Percentiles rank a stretch among this genome's conserved stretches.
These are phyloP conservation scores for Coccomyxa sp. DNA, from an alignment of 139 green algal genomes.

Conservation along the genomic window DNA sequence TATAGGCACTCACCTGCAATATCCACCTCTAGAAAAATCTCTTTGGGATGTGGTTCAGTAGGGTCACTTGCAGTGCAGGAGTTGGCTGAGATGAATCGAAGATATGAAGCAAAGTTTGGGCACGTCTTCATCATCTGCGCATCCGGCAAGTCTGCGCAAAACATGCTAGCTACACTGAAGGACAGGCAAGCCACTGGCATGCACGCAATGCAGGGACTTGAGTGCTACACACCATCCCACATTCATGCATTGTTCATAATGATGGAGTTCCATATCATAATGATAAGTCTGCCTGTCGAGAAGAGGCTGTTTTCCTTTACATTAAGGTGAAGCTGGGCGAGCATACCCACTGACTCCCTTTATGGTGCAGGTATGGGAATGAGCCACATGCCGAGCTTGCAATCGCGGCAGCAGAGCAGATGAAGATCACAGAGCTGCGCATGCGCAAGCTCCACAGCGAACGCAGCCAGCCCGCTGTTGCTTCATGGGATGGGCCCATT, in stretches of 20 bases:
- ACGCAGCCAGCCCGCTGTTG: neutral
- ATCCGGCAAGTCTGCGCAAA: constrained; percentile 47
- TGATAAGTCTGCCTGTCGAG: neutral
- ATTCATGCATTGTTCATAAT: neutral
- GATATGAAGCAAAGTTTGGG: constrained; percentile 83
- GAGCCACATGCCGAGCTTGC: constrained; percentile 60
- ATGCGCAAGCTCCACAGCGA: constrained; percentile 52
- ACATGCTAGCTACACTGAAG: constrained; percentile 66
- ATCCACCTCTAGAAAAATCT: no score
- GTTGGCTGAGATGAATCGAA: constrained; percentile 59
- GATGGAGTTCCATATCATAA: neutral
- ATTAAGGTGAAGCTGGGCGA: neutral
- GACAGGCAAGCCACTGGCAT: constrained; percentile 22
- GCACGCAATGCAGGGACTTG: no score
- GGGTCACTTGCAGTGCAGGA: constrained; percentile 34
- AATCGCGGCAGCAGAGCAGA: constrained; percentile 79
- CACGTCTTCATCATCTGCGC: constrained; percentile 95
- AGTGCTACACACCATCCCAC: neutral
- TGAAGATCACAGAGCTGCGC: constrained; percentile 94
- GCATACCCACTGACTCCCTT: neutral
- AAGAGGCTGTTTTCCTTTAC: neutral
- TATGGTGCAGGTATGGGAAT: constrained; percentile 41
- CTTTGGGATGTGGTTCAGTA: no score
- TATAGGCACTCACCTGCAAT: no score
- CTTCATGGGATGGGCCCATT: neutral